Evolutionary conservation across 768 basidiomycete genomes (phyloP).

Genomic region (Tricholoma sp.): DNA sequence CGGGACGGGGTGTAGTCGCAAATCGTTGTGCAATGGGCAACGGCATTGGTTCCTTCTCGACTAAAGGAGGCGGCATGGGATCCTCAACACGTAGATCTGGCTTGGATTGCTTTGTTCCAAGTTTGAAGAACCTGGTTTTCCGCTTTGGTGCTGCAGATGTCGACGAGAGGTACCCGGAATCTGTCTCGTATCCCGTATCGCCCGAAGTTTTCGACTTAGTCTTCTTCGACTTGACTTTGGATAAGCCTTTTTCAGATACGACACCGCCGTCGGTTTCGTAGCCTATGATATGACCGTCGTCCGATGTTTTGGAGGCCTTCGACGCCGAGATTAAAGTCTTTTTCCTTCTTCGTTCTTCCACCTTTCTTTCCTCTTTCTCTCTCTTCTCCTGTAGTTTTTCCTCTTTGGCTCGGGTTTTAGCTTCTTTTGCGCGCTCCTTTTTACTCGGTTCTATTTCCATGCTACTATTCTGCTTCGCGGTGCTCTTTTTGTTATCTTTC

Average conservation of each 20-base stretch:
- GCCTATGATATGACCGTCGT: constrained; percentile 7
- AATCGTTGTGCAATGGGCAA: constrained; percentile 47
- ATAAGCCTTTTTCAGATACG: constrained; percentile 4
- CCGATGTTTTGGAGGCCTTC: constrained; percentile 14
- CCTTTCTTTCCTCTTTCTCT: constrained; percentile 26
- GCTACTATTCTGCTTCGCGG: constrained; percentile 20
- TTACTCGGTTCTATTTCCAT: constrained; percentile 11
- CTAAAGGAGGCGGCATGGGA: constrained; percentile 17
- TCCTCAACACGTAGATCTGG: constrained; percentile 26
- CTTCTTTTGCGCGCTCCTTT: constrained; percentile 25
- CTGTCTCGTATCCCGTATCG: constrained; percentile 35
- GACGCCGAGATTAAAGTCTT: constrained; percentile 20
- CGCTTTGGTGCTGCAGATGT: constrained; percentile 23
- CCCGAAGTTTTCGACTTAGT: constrained; percentile 20
- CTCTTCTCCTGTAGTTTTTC: constrained; percentile 22
- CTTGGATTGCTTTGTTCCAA: constrained; percentile 35
- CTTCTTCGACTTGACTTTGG: constrained; percentile 24
- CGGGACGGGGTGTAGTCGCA: constrained; percentile 29
- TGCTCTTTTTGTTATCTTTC: constrained; percentile 13
- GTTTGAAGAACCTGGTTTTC: constrained; percentile 40
- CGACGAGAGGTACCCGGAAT: constrained; percentile 28
- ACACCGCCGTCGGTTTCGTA: constrained; percentile 27
- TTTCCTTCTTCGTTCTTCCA: constrained; percentile 30
- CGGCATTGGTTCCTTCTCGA: constrained; percentile 25
- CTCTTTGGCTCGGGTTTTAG: constrained; percentile 19